Evolutionary conservation across 176 grass and related monocot species (phyloP).

Genomic region (Avena eriantha): DNA sequence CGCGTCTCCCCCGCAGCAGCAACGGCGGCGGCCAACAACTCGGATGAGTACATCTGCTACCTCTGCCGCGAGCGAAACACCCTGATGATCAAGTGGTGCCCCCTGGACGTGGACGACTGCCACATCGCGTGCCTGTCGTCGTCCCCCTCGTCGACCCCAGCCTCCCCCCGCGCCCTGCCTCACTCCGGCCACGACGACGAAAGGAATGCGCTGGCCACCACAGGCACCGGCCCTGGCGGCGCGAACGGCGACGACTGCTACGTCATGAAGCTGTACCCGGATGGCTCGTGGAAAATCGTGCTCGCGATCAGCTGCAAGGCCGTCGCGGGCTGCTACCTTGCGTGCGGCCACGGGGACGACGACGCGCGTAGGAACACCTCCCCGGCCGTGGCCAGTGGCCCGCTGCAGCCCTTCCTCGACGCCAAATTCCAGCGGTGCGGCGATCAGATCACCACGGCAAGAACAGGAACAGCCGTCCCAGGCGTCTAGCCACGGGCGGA

Average conservation of each 20-base stretch:
- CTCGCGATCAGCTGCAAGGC: slow-evolving; percentile 37
- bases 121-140: slow-evolving; percentile 41
- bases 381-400: neutral
- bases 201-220: neutral
- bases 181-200: neutral
- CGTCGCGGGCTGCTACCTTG: slow-evolving; percentile 41
- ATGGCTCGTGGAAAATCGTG: slow-evolving; percentile 43
- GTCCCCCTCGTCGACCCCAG: neutral
- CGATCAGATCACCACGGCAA: neutral
- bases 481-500: neutral
- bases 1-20: neutral
- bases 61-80: slow-evolving; percentile 35
- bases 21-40: neutral
- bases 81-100: slow-evolving; percentile 42
- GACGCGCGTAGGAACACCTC: neutral
- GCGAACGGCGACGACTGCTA: slow-evolving; percentile 38
- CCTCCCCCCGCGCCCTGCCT: too few relatives aligned
- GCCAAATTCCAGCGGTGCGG: slow-evolving; percentile 48
- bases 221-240: neutral
- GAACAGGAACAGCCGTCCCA: neutral
- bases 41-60: slow-evolving; percentile 48
- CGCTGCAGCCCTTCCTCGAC: neutral
- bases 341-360: slow-evolving; percentile 31
- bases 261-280: slow-evolving; percentile 52
- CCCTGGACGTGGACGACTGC: slow-evolving; percentile 32